Conservation (phyloP, 164 flowering plant species). For the Kingdonia uniflora region DNA sequence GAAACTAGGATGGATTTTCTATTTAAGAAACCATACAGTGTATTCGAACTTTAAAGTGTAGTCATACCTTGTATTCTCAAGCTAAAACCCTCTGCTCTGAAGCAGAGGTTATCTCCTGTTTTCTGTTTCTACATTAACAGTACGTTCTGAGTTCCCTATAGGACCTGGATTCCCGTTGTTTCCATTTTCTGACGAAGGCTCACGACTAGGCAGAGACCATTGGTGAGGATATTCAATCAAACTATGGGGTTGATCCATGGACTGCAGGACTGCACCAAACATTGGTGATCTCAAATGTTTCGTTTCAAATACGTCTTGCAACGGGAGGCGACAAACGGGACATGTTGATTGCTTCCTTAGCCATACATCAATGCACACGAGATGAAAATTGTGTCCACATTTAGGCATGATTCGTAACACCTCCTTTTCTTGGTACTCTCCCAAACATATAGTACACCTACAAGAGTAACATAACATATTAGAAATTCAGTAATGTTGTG, state of each 20-base stretch:
- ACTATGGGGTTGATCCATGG: slow-evolving; percentile 22
- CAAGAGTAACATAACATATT: background rate
- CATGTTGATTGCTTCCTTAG: slow-evolving; percentile 66
- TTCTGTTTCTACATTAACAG: slow-evolving; percentile 13
- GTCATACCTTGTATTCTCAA: no score
- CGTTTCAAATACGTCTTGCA: slow-evolving; percentile 31
- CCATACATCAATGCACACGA: slow-evolving; percentile 71
- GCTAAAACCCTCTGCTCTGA: background rate
- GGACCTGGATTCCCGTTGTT: slow-evolving; percentile 5
- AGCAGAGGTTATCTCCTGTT: slow-evolving; percentile 18
- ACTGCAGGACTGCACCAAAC: slow-evolving; percentile 9
- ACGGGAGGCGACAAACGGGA: slow-evolving; percentile 66
- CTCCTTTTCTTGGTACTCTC: slow-evolving; percentile 72
- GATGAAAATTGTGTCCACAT: slow-evolving; percentile 73
- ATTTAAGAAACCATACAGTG: no score
- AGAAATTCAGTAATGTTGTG: background rate
- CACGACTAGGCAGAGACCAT: slow-evolving; percentile 26
- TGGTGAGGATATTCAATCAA: slow-evolving; percentile 27
- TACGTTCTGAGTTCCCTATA: slow-evolving; percentile 13
- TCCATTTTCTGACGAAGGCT: slow-evolving; percentile 16
- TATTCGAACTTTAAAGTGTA: no score
- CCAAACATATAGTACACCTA: slow-evolving; percentile 74
- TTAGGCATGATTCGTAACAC: slow-evolving; percentile 63
- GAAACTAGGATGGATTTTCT: no score
- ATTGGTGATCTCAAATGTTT: slow-evolving; percentile 18